Percentiles rank a stretch among this genome's conserved stretches.
Evolutionary conservation across 306 rosid genomes (phyloP).

Genomic region (Delonix regia): DNA sequence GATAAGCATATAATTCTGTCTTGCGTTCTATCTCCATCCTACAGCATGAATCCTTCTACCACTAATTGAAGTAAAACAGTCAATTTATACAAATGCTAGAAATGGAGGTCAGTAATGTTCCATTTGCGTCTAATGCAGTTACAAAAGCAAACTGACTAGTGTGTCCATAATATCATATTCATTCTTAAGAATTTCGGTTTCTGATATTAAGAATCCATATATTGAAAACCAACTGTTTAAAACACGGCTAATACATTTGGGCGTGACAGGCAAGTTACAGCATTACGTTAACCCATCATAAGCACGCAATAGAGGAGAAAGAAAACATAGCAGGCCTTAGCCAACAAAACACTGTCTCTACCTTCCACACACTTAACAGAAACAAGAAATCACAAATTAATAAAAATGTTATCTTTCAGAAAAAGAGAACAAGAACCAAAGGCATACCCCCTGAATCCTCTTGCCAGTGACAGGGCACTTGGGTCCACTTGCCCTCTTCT

Average conservation of each 20-base stretch:
- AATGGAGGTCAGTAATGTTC: neutral
- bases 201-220: neutral
- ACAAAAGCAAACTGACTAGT: neutral
- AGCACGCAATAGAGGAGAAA: too few species aligned
- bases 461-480: conserved; percentile 84
- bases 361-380: too few species aligned
- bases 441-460: conserved; percentile 74
- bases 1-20: neutral
- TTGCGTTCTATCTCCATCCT: neutral
- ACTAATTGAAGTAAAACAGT: neutral
- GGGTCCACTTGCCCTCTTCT: conserved; percentile 83
- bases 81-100: neutral
- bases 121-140: neutral
- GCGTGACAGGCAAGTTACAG: neutral
- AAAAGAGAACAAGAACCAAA: neutral
- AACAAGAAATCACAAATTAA: too few species aligned
- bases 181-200: neutral
- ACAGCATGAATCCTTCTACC: neutral
- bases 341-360: too few species aligned
- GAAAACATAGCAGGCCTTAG: too few species aligned
- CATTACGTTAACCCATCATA: too few species aligned
- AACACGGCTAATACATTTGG: neutral
- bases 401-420: too few species aligned
- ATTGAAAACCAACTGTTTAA: neutral
- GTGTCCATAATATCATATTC: neutral